These are phyloP conservation scores for Saprolegnia parasitica DNA, from an alignment of 352 stramenopile genomes.

Conservation along the genomic window DNA sequence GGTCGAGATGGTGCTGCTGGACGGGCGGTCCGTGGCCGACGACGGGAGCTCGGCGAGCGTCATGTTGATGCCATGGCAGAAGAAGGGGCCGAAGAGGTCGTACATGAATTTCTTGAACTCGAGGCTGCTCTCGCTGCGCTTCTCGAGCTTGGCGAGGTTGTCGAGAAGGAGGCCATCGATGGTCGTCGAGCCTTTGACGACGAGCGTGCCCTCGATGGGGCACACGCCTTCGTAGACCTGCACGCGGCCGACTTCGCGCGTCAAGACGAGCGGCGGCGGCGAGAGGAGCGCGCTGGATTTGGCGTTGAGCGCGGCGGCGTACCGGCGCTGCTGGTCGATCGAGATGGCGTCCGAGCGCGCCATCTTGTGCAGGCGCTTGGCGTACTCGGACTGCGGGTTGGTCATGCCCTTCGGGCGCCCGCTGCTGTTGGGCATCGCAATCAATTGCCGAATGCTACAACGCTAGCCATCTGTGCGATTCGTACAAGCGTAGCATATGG, in stretches of 20 bases:
- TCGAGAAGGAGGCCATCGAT: conserved; percentile 2
- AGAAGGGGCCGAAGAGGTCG: conserved; percentile 5
- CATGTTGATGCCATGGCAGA: conserved; percentile 25
- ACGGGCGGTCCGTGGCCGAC: neutral
- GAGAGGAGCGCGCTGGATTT: neutral
- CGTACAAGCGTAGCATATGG: neutral
- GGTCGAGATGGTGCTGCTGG: neutral
- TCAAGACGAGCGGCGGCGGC: neutral
- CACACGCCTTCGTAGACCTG: conserved; percentile 12
- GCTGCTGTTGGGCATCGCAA: neutral
- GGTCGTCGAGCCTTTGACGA: conserved; percentile 18
- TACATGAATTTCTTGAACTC: conserved; percentile 18
- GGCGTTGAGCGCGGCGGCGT: neutral
- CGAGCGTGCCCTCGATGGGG: neutral
- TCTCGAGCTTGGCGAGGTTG: conserved; percentile 13
- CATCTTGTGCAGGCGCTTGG: conserved; percentile 22
- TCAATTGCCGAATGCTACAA: neutral
- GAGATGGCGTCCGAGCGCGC: neutral
- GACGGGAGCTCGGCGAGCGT: neutral
- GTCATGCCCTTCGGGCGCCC: conserved; percentile 1
- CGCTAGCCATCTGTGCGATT: neutral
- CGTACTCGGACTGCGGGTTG: conserved; percentile 21
- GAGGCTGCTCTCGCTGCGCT: neutral
- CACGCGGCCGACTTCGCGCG: neutral
- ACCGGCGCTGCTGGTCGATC: neutral